Conservation (phyloP, 768 basidiomycete genomes). For the Porpolomopsis calyptriformis region DNA sequence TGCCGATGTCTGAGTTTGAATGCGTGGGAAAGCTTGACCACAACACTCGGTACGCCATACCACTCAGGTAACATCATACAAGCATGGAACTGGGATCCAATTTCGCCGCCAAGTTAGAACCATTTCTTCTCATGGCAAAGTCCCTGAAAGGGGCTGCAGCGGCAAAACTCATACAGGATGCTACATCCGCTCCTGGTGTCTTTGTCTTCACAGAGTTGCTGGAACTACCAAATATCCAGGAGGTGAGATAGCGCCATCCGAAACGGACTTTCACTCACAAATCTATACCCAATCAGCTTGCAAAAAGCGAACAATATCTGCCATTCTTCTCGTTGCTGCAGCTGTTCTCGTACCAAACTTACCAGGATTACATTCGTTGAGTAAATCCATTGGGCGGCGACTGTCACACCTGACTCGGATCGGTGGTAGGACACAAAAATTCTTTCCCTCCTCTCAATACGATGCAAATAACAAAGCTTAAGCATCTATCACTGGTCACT, state of each 20-base stretch:
- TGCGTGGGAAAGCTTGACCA: no score
- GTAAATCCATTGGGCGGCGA: background rate
- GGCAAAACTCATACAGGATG: slow-evolving; percentile 79
- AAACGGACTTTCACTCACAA: background rate
- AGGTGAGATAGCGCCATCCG: slow-evolving; percentile 39
- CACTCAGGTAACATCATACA: no score
- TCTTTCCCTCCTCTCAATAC: slow-evolving; percentile 55
- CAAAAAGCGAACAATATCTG: slow-evolving; percentile 49
- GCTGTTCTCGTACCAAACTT: slow-evolving; percentile 86
- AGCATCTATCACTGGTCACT: slow-evolving; percentile 84
- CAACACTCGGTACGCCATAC: no score
- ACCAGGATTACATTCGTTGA: slow-evolving; percentile 68
- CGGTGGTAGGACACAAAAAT: slow-evolving; percentile 48
- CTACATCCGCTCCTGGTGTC: slow-evolving; percentile 79
- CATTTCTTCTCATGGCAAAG: slow-evolving; percentile 85
- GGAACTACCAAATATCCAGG: slow-evolving; percentile 71
- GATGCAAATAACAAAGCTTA: slow-evolving; percentile 78
- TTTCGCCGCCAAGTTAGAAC: slow-evolving; percentile 67
- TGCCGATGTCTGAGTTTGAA: no score
- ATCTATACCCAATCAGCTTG: slow-evolving; percentile 45
- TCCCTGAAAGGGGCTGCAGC: slow-evolving; percentile 88
- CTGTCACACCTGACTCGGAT: background rate
- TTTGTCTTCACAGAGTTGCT: slow-evolving; percentile 88
- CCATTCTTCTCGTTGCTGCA: slow-evolving; percentile 58
- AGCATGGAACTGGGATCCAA: slow-evolving; percentile 55